Base-by-base conservation (phyloP, 495 filamentous ascomycete species). In the Lasiosphaeria hispida region DNA sequence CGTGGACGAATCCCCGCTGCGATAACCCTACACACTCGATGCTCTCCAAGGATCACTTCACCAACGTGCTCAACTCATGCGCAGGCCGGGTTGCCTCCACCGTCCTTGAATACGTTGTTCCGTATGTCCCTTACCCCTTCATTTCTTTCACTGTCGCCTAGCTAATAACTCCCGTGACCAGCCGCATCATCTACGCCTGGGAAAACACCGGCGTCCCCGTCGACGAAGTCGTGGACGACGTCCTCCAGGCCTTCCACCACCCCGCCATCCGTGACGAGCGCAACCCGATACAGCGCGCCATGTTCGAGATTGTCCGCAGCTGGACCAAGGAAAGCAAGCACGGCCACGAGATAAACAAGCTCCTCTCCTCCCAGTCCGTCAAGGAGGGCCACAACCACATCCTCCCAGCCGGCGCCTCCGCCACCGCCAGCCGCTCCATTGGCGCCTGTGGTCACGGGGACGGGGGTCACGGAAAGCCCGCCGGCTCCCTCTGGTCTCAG, bases 21-120 rank as follows among this genome's bases (percentile, higher is more conserved):
- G 87, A 89, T 11, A 87, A 97, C 70, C 94, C 94, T 7, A 98
- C 94, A 3, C 94, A 97, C 77, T 94, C 89, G 10, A 84, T 97
- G 74, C 82, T 97, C 6, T 92, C 90, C 56, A 97, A 97, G 73
- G 94, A 98, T 64, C 94, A 98, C 69, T 97, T 97, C 66, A 88
- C 88, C 60, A 96, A 97, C 72, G 78, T 92, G 34, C 79, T 97
- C 33, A 97, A 97, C 74, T 80, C 88, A 34, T 90, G 90, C 47
- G 91, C 92, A 2, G 93, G 93, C 10, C 81, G 88, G 17, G 83
- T 97, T 17, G 92, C 92, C 8, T 74, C 87, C 2, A 83, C 82
- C 0, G 87, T 96, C 50, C 72, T 97, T 5, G 80, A 89, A 77
- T 97, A 93, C 66, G 83, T 87, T 34, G 88, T 91, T 3, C 92